phyloP scores from a whole-genome alignment of 371 early-diverging fungal species.

The Dichotomocladium elegans region DNA sequence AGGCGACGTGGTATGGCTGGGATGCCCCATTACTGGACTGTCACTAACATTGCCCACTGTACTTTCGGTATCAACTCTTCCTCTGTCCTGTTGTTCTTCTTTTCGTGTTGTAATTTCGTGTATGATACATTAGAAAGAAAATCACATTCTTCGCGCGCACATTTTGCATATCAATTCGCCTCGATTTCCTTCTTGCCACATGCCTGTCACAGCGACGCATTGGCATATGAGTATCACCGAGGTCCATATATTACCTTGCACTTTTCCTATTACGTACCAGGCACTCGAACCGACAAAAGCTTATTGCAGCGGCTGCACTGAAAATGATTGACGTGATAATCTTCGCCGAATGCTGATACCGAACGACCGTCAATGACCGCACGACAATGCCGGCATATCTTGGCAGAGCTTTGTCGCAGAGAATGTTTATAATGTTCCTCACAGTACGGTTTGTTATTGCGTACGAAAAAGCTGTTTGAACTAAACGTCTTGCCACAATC shows the following conservation, averaged over 20 bases:
- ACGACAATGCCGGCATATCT: slow-evolving; percentile 30
- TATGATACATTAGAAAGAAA: neutral
- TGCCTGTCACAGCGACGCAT: neutral
- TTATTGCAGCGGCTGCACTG: slow-evolving; percentile 47
- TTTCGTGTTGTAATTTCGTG: no score
- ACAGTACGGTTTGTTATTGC: slow-evolving; percentile 59
- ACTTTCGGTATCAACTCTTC: no score
- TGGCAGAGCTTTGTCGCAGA: slow-evolving; percentile 2
- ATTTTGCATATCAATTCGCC: slow-evolving; percentile 16
- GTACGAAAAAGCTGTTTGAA: slow-evolving; percentile 42
- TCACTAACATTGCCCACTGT: no score
- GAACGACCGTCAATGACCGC: slow-evolving; percentile 46
- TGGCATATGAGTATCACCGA: neutral
- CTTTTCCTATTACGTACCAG: slow-evolving; percentile 15
- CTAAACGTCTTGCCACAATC: slow-evolving; percentile 55
- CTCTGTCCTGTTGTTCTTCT: no score
- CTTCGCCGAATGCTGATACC: slow-evolving; percentile 39
- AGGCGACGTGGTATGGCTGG: no score
- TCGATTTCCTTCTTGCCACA: slow-evolving; percentile 17
- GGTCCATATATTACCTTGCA: neutral
- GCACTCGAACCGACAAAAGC: slow-evolving; percentile 24
- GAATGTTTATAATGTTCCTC: slow-evolving; percentile 51
- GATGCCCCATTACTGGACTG: no score
- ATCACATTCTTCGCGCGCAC: slow-evolving; percentile 10
- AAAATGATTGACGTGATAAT: slow-evolving; percentile 56